Evolutionary conservation across 192 early-diverging fungal genomes (phyloP).

Genomic region (Piromyces finnis): DNA sequence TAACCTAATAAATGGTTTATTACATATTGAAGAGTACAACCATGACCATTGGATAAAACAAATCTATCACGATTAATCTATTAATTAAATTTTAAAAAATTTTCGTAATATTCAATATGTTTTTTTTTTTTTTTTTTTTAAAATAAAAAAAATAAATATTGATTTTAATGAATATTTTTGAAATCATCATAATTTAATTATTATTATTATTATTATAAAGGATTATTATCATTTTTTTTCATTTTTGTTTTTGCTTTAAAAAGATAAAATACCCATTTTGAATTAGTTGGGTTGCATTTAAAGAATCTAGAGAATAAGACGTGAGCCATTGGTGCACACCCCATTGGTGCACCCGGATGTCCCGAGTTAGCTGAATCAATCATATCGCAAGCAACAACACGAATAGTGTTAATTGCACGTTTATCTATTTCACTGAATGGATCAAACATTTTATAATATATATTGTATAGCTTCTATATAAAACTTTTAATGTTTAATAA

Average conservation of each 20-base stretch:
- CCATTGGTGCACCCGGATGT: constrained; percentile 95
- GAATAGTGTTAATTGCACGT: constrained; percentile 71
- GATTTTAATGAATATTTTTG: too few relatives aligned
- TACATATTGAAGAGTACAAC: constrained; percentile 81
- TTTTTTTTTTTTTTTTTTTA: too few relatives aligned
- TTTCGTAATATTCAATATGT: too few relatives aligned
- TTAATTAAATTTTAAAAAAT: background rate
- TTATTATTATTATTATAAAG: too few relatives aligned
- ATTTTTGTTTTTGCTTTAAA: too few relatives aligned
- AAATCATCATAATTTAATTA: too few relatives aligned
- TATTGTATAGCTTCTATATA: too few relatives aligned
- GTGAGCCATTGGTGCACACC: constrained; percentile 88
- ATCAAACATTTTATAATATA: too few relatives aligned
- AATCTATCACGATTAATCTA: constrained; percentile 89
- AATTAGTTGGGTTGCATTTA: constrained; percentile 69
- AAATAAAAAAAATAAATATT: background rate
- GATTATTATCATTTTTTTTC: too few relatives aligned
- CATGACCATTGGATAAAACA: constrained; percentile 94
- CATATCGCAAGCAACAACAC: constrained; percentile 75
- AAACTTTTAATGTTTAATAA: too few relatives aligned
- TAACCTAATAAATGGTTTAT: constrained; percentile 77
- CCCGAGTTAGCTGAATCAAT: constrained; percentile 79
- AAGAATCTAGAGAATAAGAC: constrained; percentile 73
- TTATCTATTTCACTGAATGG: constrained; percentile 20
- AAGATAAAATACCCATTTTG: constrained; percentile 79